phyloP scores from a whole-genome alignment of 78 protist genomes.

The Andalucia godoyi region DNA sequence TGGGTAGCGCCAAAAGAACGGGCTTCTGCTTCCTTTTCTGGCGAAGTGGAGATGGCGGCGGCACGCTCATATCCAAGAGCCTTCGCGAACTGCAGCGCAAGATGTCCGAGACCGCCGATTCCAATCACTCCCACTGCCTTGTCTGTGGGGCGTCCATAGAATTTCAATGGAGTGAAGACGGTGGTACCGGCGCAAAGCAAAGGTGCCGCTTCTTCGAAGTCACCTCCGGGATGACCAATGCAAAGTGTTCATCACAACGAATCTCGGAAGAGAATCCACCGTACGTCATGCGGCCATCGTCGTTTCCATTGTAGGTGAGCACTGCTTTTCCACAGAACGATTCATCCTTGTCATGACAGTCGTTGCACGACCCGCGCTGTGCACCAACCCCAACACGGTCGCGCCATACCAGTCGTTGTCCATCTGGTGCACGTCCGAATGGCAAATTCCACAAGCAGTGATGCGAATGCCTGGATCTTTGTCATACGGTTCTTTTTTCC shows the following conservation, averaged over 20 bases:
- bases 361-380: slow-evolving; percentile 9
- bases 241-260: background rate
- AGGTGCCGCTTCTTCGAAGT: slow-evolving; percentile 20
- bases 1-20: slow-evolving; percentile 3
- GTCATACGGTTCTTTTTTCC: slow-evolving; percentile 3
- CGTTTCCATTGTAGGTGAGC: background rate
- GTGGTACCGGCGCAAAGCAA: slow-evolving; percentile 47
- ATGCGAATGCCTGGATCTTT: slow-evolving; percentile 9
- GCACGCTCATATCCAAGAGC: slow-evolving; percentile 42
- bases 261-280: slow-evolving; percentile 21
- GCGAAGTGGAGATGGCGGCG: slow-evolving; percentile 9
- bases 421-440: slow-evolving; percentile 27
- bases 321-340: background rate
- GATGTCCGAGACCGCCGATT: slow-evolving; percentile 51
- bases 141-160: background rate
- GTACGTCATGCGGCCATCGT: background rate
- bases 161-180: slow-evolving; percentile 19
- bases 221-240: background rate
- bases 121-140: slow-evolving; percentile 47
- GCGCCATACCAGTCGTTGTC: slow-evolving; percentile 24
- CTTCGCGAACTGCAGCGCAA: slow-evolving; percentile 31
- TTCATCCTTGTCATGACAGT: slow-evolving; percentile 9
- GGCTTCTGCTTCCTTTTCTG: slow-evolving; percentile 20
- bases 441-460: slow-evolving; percentile 29
- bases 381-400: slow-evolving; percentile 26